Conservation (phyloP, 2,329 filamentous ascomycete species). For the Pezicula carpinea region DNA sequence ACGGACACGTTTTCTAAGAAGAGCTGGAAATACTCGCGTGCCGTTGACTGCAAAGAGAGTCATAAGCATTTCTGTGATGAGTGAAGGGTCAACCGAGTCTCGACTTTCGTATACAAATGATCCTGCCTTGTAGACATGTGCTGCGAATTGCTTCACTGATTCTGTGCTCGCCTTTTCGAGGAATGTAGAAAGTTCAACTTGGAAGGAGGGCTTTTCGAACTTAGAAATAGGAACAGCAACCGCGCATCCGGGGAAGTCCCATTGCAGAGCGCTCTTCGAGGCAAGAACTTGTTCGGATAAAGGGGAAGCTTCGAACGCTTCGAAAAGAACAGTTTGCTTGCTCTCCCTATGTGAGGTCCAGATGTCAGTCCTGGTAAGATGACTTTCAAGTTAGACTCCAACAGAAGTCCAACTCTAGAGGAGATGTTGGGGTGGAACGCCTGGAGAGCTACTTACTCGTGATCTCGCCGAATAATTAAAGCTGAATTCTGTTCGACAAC, state of each 20-base stretch:
- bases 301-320: conserved; percentile 58
- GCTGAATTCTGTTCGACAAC: conserved; percentile 45
- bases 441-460: conserved; percentile 23
- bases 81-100: conserved; percentile 50
- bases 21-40: conserved; percentile 23
- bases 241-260: conserved; percentile 55
- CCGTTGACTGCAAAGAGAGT: conserved; percentile 55
- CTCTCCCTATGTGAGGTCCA: conserved; percentile 10
- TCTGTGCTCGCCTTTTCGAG: conserved; percentile 53
- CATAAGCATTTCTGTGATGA: conserved; percentile 58
- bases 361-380: not conserved
- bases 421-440: not conserved
- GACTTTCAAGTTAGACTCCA: conserved; percentile 9
- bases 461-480: conserved; percentile 34
- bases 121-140: conserved; percentile 47
- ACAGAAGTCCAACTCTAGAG: too few relatives aligned
- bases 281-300: conserved; percentile 46
- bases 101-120: conserved; percentile 46
- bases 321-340: conserved; percentile 40
- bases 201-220: conserved; percentile 40
- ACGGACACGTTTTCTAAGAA: conserved; percentile 51
- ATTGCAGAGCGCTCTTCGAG: conserved; percentile 45
- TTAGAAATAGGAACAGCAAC: conserved; percentile 38
- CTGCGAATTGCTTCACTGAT: conserved; percentile 47
- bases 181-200: conserved; percentile 43